Base-by-base conservation (phyloP, 169 alveolate genomes). In the Theileria orientalis region DNA sequence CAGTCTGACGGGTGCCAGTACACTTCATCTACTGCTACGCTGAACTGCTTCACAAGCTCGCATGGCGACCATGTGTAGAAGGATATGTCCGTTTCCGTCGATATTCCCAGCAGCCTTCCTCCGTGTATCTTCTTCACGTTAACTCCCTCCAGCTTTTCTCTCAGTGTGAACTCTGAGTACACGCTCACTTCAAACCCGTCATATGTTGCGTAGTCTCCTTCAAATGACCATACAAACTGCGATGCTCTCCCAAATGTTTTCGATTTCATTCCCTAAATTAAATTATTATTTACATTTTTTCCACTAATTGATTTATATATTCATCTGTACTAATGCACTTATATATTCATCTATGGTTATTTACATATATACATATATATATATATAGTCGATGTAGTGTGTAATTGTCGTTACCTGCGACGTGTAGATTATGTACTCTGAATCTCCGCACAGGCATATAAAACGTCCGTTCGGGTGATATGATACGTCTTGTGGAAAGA, bases 401-500 rank as follows among this genome's bases (percentile, higher is more conserved):
- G n/a, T n/a, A 7, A 37, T 37, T 37, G 44, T 37, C 2, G 67
- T 29, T 35, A 71, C 94, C 88, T 93, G 96, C 2, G 97, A 92
- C 0, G 98, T 94, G 92, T 95, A 97, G 11, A 97, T 93, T 27
- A 94, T 94, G 88, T 91, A 97, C 74, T 97, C 99, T n/a, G 96
- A 95, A 71, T 98, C 99, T 23, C 99, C 99, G 83, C 94, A 94
- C 14, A 98, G 94, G 2, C 98, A 97, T 63, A 96, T 90, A 76
- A 94, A 92, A 54, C 99, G 93, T 19, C 99, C 99, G 84, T 95
- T 96, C 0, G 99, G 99, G 75, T 97, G 96, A 77, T 95, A 97
- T 23, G 95, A 91, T 14, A 90, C 92, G 21, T 86, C 91, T 67
- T 96, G 94, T 21, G 99, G 98, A 74, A 92, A 95, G 57, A 96